Conservation (phyloP, 2,329 filamentous ascomycete species). For the Xylariaceae sp. region DNA sequence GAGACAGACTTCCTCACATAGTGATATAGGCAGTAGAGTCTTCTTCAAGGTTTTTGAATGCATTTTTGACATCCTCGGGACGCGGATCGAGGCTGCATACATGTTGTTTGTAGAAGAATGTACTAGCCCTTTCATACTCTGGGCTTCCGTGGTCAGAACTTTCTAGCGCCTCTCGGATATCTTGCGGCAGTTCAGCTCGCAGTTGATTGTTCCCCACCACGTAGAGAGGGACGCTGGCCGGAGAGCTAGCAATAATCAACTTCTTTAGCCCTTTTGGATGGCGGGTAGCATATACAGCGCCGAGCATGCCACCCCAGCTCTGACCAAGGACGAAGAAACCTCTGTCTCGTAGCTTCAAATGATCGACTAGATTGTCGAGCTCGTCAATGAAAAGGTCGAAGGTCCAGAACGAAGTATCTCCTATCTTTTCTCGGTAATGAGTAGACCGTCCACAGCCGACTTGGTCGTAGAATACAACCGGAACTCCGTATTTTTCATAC, state of each 20-base stretch:
- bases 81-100: slow-evolving; percentile 28
- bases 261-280: slow-evolving; percentile 24
- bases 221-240: slow-evolving; percentile 30
- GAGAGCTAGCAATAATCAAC: slow-evolving; percentile 27
- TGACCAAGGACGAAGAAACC: slow-evolving; percentile 26
- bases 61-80: slow-evolving; percentile 14
- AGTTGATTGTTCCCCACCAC: slow-evolving; percentile 19
- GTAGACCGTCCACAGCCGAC: slow-evolving; percentile 53
- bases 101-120: slow-evolving; percentile 18
- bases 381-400: slow-evolving; percentile 29
- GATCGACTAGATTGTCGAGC: slow-evolving; percentile 28
- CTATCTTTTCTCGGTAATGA: slow-evolving; percentile 46
- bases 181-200: slow-evolving; percentile 24
- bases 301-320: slow-evolving; percentile 30
- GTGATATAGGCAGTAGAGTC: slow-evolving; percentile 11
- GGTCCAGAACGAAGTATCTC: slow-evolving; percentile 33
- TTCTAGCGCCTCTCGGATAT: slow-evolving; percentile 20
- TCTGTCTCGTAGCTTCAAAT: slow-evolving; percentile 13
- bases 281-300: slow-evolving; percentile 16
- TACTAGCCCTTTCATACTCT: slow-evolving; percentile 22
- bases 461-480: slow-evolving; percentile 53
- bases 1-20: neutral
- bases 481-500: slow-evolving; percentile 8
- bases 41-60: slow-evolving; percentile 12
- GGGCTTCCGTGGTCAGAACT: slow-evolving; percentile 28